phyloP scores from a whole-genome alignment of 2,329 filamentous ascomycete species.

The Fusarium heterosporum region DNA sequence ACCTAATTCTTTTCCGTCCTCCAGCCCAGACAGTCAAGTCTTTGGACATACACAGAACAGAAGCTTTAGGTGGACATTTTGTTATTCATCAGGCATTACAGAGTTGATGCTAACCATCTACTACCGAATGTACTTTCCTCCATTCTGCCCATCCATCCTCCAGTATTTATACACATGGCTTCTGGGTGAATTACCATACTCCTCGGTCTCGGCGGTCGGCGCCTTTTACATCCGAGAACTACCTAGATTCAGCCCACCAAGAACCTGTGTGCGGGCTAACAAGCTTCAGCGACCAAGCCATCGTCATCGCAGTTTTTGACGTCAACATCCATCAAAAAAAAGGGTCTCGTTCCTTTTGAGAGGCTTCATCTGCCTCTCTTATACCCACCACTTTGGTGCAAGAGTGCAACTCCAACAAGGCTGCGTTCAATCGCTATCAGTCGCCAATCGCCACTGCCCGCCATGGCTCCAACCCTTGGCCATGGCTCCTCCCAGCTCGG shows the following conservation, averaged over 20 bases:
- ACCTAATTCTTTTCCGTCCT: too few relatives aligned
- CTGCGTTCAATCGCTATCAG: conserved; percentile 33
- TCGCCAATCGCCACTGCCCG: conserved; percentile 26
- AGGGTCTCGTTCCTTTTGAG: conserved; percentile 14
- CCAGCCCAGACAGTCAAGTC: too few relatives aligned
- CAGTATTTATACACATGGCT: background rate
- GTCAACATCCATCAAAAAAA: conserved; percentile 43
- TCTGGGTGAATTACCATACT: background rate
- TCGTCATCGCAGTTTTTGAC: conserved; percentile 44
- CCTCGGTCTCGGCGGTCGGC: conserved; percentile 37
- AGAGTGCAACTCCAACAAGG: conserved; percentile 21
- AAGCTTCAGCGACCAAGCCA: conserved; percentile 39
- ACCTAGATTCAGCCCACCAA: conserved; percentile 13
- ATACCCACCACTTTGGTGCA: background rate
- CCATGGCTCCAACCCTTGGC: conserved; percentile 52
- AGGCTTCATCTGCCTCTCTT: conserved; percentile 18
- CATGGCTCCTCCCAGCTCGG: conserved; percentile 52
- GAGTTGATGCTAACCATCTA: too few relatives aligned
- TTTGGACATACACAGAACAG: background rate
- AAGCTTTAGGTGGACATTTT: background rate
- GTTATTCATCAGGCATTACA: background rate
- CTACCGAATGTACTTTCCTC: background rate
- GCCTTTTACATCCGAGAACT: conserved; percentile 38
- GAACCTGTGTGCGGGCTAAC: conserved; percentile 38
- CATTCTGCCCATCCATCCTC: background rate